Conservation (phyloP, 1,139 yeast genomes). For the Yamadazyma sp. region DNA sequence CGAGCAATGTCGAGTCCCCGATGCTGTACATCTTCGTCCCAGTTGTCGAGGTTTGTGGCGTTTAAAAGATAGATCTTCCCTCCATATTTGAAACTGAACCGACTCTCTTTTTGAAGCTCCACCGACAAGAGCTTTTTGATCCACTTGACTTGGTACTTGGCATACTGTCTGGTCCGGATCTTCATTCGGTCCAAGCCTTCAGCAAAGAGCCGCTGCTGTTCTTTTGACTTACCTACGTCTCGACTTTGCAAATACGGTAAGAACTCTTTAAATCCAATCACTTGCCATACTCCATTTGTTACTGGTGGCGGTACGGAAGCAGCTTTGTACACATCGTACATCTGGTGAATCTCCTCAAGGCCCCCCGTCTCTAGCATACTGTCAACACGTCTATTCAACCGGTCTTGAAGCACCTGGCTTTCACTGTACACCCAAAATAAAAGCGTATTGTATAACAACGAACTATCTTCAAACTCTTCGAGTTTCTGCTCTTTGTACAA, state of each 20-base stretch:
- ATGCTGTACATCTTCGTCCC: constrained; percentile 57
- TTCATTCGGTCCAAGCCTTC: constrained; percentile 76
- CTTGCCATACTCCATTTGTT: constrained; percentile 88
- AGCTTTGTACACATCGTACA: constrained; percentile 45
- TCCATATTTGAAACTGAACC: constrained; percentile 52
- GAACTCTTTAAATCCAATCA: constrained; percentile 93
- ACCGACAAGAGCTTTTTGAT: constrained; percentile 69
- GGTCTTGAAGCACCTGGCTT: constrained; percentile 51
- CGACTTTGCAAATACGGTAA: constrained; percentile 78
- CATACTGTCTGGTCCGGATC: constrained; percentile 79
- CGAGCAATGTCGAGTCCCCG: constrained; percentile 56
- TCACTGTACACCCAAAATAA: constrained; percentile 85
- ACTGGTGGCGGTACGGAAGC: constrained; percentile 43
- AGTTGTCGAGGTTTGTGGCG: constrained; percentile 65
- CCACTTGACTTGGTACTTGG: constrained; percentile 92
- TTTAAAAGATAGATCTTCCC: constrained; percentile 69
- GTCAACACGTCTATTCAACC: constrained; percentile 82
- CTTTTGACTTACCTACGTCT: too few species aligned
- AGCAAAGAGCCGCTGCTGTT: constrained; percentile 21
- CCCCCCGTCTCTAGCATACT: constrained; percentile 75
- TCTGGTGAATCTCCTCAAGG: constrained; percentile 60
- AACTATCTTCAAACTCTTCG: constrained; percentile 42
- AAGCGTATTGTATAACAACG: constrained; percentile 64
- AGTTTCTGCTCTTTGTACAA: constrained; percentile 62
- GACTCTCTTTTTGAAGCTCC: constrained; percentile 53